phyloP scores from a whole-genome alignment of 1,139 yeast genomes.

The Casaregolazyma suthepensis region DNA sequence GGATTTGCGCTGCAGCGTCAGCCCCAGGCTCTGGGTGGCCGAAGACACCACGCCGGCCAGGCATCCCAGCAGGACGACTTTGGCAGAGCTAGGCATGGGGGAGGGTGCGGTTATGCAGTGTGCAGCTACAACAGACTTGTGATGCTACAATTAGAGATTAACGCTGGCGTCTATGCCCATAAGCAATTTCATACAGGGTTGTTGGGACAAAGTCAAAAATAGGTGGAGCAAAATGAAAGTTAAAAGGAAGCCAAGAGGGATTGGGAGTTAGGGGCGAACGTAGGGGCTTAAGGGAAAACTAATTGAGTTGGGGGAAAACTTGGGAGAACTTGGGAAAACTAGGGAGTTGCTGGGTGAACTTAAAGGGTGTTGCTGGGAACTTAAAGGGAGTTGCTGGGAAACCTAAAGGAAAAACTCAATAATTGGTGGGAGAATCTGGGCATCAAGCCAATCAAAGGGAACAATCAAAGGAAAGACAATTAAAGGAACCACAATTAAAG shows the following conservation, averaged over 20 bases:
- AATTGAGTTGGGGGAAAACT: too few relatives aligned
- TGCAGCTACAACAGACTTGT: not conserved
- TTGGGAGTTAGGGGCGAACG: not conserved
- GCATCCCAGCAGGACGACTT: constrained; percentile 48
- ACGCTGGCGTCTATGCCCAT: not conserved
- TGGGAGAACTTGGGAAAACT: too few relatives aligned
- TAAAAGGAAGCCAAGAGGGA: not conserved
- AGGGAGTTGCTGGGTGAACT: too few relatives aligned
- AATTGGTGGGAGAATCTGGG: too few relatives aligned
- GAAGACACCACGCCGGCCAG: constrained; percentile 71
- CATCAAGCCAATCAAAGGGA: not conserved
- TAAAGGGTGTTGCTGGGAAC: too few relatives aligned
- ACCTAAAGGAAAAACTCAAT: too few relatives aligned
- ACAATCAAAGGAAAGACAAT: too few relatives aligned
- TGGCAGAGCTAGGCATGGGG: constrained; percentile 12
- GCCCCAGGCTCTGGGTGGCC: constrained; percentile 76
- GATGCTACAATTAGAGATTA: not conserved
- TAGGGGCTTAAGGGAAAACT: too few relatives aligned
- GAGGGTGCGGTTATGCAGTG: not conserved
- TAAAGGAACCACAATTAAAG: not conserved
- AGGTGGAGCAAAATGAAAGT: not conserved
- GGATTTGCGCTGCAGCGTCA: constrained; percentile 77
- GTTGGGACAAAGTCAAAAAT: not conserved
- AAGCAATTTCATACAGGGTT: not conserved
- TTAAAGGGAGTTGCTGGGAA: too few relatives aligned